Evolutionary conservation across 345 rosid species (phyloP).

Genomic region (Punica granatum): DNA sequence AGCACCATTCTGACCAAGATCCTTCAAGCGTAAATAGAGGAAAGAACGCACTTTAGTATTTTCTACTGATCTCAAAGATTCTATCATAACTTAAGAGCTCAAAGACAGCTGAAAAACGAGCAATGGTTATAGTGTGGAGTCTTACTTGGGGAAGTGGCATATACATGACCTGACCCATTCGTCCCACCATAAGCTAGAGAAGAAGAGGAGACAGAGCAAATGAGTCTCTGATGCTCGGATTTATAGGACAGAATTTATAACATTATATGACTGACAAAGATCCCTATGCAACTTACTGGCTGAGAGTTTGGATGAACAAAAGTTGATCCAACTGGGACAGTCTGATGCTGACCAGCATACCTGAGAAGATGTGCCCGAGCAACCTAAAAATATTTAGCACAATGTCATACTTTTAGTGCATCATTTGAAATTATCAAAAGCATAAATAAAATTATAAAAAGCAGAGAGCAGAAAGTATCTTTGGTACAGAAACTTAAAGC

Average conservation of each 20-base stretch:
- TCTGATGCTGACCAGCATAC: constrained; percentile 54
- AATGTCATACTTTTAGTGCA: neutral
- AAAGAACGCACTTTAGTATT: neutral
- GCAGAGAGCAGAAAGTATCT: neutral
- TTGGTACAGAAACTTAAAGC: neutral
- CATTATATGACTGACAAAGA: neutral
- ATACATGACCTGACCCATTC: constrained; percentile 59
- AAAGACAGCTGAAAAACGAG: neutral
- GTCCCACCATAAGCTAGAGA: constrained; percentile 60
- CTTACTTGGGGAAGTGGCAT: constrained; percentile 80
- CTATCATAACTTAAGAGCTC: neutral
- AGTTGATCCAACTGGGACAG: constrained; percentile 52
- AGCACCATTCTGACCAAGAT: constrained; percentile 42
- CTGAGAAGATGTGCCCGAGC: constrained; percentile 54
- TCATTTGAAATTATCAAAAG: neutral
- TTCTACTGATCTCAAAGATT: neutral
- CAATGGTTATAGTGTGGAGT: neutral
- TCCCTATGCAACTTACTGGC: constrained; percentile 32
- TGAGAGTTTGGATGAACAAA: constrained; percentile 57
- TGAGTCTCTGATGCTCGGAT: neutral
- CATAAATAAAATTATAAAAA: neutral
- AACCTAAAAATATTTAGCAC: constrained; percentile 47
- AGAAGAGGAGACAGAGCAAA: constrained; percentile 8
- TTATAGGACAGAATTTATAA: neutral
- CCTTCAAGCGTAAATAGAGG: constrained; percentile 33